A percentile compares a stretch with the other conserved stretches of the same genome.
Conservation (phyloP, 805 yeast species). For the Sugiyamaella americana region DNA sequence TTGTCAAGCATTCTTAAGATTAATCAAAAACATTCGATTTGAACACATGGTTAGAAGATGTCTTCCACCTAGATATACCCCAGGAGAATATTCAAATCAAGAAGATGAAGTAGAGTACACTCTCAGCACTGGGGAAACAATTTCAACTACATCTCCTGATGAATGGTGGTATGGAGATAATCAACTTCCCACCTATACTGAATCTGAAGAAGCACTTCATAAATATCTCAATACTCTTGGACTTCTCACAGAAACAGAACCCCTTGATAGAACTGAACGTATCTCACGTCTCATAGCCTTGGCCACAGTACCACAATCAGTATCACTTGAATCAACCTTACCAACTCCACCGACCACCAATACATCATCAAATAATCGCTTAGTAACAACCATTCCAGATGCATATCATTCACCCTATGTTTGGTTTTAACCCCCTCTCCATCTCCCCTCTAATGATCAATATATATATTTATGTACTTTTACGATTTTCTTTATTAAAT, state of each 20-base stretch:
- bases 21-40: constrained; percentile 28
- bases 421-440: constrained; percentile 3
- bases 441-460: too few species aligned
- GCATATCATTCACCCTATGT: constrained; percentile 10
- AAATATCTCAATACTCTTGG: constrained; percentile 13
- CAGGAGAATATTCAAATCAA: not conserved
- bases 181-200: constrained; percentile 20
- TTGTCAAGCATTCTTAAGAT: constrained; percentile 24
- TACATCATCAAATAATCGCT: not conserved
- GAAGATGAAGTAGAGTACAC: too few species aligned
- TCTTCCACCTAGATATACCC: constrained; percentile 28
- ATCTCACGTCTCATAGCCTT: constrained; percentile 9
- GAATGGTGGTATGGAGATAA: constrained; percentile 21
- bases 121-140: not conserved
- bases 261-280: constrained; percentile 6
- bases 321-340: not conserved
- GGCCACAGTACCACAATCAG: constrained; percentile 7
- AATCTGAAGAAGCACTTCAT: constrained; percentile 21
- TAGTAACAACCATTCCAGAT: not conserved
- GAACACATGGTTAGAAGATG: constrained; percentile 29
- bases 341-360: not conserved
- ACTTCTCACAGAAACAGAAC: constrained; percentile 4
- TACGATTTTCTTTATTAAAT: not conserved
- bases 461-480: too few species aligned
- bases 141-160: constrained; percentile 3